phyloP scores from a whole-genome alignment of 2,329 filamentous ascomycete genomes.

The Neofusicoccum laricinum region DNA sequence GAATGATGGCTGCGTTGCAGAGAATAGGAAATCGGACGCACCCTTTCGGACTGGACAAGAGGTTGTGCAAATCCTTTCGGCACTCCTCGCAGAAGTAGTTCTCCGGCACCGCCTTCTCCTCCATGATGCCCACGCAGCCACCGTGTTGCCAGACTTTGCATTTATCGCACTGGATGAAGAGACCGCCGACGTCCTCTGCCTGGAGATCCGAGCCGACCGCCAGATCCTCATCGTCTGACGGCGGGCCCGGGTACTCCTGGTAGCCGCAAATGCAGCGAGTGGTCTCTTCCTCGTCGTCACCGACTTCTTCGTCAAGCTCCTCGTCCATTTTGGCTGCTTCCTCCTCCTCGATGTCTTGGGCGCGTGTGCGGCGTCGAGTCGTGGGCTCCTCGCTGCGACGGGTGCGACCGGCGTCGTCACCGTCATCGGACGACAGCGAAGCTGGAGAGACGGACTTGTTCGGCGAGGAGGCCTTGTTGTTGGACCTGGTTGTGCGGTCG shows the following conservation, averaged over 20 bases:
- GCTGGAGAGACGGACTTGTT: constrained; percentile 72
- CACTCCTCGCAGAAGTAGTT: constrained; percentile 98
- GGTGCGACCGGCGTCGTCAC: constrained; percentile 54
- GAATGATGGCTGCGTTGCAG: neutral
- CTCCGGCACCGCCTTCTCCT: constrained; percentile 79
- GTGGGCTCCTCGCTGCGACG: constrained; percentile 62
- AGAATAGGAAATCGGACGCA: constrained; percentile 48
- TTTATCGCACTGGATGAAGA: constrained; percentile 96
- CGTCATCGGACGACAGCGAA: constrained; percentile 68
- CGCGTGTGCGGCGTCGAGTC: constrained; percentile 76
- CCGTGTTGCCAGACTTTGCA: constrained; percentile 99
- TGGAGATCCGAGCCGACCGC: constrained; percentile 48
- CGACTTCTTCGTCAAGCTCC: constrained; percentile 61
- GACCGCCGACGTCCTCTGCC: constrained; percentile 78
- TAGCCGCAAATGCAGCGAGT: constrained; percentile 93
- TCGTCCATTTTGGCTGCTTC: constrained; percentile 36
- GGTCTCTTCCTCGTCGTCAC: constrained; percentile 77
- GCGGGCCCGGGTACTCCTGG: constrained; percentile 87
- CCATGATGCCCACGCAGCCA: constrained; percentile 94
- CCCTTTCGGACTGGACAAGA: constrained; percentile 79
- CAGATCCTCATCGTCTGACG: constrained; percentile 53
- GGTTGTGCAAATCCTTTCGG: constrained; percentile 84
- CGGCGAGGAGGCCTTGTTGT: constrained; percentile 69
- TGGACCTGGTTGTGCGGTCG: constrained; percentile 70
- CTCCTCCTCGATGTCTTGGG: constrained; percentile 61